Evolutionary conservation across 768 basidiomycete species (phyloP), one percentile per base, ranked within the genome.

Genomic region (Boletus bicolor): DNA sequence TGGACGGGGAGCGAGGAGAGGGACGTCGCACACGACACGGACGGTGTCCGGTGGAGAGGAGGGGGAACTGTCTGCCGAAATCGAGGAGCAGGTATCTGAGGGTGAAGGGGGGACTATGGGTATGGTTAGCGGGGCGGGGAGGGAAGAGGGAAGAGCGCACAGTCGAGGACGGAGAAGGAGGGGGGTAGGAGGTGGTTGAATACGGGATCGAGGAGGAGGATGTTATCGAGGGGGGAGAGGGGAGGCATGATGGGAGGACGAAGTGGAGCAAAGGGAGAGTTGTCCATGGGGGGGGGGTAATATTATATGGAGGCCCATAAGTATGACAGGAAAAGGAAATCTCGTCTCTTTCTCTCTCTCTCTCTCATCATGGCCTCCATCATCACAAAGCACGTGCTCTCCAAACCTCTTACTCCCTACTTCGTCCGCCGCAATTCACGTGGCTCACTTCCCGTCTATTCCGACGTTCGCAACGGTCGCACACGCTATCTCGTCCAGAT

Each of bases 391-490:
- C 64, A 66, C 57, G 54, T 64, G 57, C 59, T 60, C 19, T 11
- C 48, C 2, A 21, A 12, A 2, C 19, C 19, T 3, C 43, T 17
- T 8, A 9, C 43, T 8, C 19, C 63, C 54, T 92, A 89, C 72
- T 81, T 79, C 57, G 76, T 92, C 44, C 79, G 82, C 21, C 81
- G 89, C 57, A 91, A 88, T 69, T 69, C 80, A 45, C 77, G 77
- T 48, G 86, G 87, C 34, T 79, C 80, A 46, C 77, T 91, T 32
- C 89, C 89, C 43, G 86, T 92, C 26, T 90, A 90, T 69, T 81
- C 86, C 30, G 86, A 91, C 67, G 67, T 88, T 44, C 83, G 86
- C 58, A 89, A 86, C 67, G 82, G 72, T 3, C 32, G 81, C 85
- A 55, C 83, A 5, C 80, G 82, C 53, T 73, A 82, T 57, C 73